Evolutionary conservation across 345 rosid genomes (phyloP), one percentile per base, ranked within the genome.

Genomic region (Melaleuca quinquenervia): DNA sequence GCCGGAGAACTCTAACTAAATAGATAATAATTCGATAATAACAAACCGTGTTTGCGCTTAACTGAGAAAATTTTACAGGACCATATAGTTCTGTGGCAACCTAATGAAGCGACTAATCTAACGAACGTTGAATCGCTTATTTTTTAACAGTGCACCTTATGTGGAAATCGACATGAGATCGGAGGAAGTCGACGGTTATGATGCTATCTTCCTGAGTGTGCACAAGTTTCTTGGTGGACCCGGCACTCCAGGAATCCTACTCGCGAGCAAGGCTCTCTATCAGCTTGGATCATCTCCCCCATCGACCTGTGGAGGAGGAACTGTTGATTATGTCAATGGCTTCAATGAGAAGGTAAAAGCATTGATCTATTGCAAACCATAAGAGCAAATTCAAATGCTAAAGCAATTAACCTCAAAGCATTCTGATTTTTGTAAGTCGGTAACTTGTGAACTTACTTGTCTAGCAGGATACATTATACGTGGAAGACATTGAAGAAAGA

Each of bases 271-370:
- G n/a, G n/a, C n/a, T n/a, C n/a, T n/a, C n/a, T n/a, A n/a, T n/a
- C n/a, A n/a, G n/a, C n/a, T n/a, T n/a, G n/a, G n/a, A 50, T 88
- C 90, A 62, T 90, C 90, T n/a, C 92, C 96, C 1, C 96, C 96
- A n/a, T 90, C 95, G 7, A 93, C 95, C 6, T 93, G 93, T 60
- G 95, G 95, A 27, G 96, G 96, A 15, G 95, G 96, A 78, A 92
- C 94, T 21, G 95, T 94, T 20, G 24, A 75, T 48, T 94, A 90
- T 60, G 96, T 94, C 80, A 94, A 92, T 83, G 91, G 90, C 74
- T 91, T 90, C 83, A 45, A 36, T 56, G 94, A 94, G 27, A 87
- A 90, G 93, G 96, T 92, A 84, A 22, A 13, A n/a, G 15, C 60
- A 36, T 64, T 54, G 13, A n/a, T n/a, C 27, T 45, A 24, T 45